Percentiles rank a stretch among this genome's conserved stretches.
phyloP scores from a whole-genome alignment of 139 green algal species.

The Chlamydomonas sphaeroides region DNA sequence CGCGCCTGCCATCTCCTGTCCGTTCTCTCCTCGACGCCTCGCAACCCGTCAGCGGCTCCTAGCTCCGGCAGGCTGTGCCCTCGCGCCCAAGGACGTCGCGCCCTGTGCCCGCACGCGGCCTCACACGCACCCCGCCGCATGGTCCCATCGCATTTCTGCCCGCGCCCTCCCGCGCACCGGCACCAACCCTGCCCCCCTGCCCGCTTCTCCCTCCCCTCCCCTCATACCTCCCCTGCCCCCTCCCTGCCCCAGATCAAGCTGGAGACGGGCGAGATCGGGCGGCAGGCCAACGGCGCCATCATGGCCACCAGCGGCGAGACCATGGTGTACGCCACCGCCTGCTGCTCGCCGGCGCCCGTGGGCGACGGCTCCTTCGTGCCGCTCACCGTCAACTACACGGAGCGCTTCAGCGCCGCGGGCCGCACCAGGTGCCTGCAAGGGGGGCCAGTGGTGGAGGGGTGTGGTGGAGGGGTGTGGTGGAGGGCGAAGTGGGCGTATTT shows the following conservation, averaged over 20 bases:
- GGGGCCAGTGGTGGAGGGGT: neutral
- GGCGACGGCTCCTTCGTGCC: slow-evolving; percentile 89
- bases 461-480: neutral
- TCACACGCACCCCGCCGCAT: too few relatives aligned
- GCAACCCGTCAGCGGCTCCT: too few relatives aligned
- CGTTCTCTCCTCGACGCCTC: too few relatives aligned
- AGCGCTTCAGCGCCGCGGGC: slow-evolving; percentile 94
- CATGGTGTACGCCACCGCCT: slow-evolving; percentile 93
- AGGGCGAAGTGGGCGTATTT: neutral
- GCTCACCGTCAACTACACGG: slow-evolving; percentile 93
- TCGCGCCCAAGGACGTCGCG: too few relatives aligned
- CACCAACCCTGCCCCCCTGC: neutral
- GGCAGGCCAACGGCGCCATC: slow-evolving; percentile 92
- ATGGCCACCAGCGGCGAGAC: slow-evolving; percentile 91
- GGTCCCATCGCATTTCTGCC: neutral
- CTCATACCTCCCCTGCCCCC: neutral
- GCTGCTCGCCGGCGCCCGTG: slow-evolving; percentile 59
- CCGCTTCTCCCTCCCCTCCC: neutral
- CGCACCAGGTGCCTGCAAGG: slow-evolving; percentile 72
- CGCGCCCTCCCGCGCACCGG: neutral
- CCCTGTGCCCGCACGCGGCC: too few relatives aligned
- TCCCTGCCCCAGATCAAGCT: slow-evolving; percentile 71
- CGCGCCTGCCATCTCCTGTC: too few relatives aligned
- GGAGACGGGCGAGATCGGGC: slow-evolving; percentile 93
- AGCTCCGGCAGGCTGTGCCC: too few relatives aligned